Evolutionary conservation across 176 grass and related monocot genomes (phyloP), one percentile per base, ranked within the genome.

Genomic region (Elaeis guineensis): DNA sequence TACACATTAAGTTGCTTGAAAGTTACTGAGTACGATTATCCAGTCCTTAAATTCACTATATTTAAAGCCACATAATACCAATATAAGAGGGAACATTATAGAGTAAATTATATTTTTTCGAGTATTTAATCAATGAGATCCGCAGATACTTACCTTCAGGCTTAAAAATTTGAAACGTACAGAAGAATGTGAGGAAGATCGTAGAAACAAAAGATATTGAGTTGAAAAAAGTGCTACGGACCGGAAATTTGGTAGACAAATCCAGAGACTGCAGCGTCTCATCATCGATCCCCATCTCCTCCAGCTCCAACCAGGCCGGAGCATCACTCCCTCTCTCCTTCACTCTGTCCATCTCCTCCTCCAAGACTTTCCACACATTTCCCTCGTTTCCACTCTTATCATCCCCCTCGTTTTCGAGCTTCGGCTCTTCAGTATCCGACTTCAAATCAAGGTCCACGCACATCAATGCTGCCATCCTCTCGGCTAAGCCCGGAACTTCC

Each of bases 381-480:
- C 82, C 79, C 60, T 67, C 50, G 54, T 58, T 75, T 53, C 69
- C 71, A 52, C 7, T 55, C 4, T 62, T 52, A 17, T 54, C 50
- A 18, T 67, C 25, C n/a, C 54, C 44, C 48, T 55, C 19, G n/a
- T 71, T 67, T 26, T 78, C 61, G 16, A 65, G 66, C 69, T 74
- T 64, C 52, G 71, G 22, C 21, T 70, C 83, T 70, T 90, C 83
- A 6, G 21, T 54, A 51, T 82, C 75, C 1, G 50, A 49, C 52
- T 25, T 77, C 64, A 25, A 52, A 59, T 95, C 91, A 51, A 90
- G 69, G 73, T 90, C 91, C 3, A 96, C 86, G 53, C 83, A 96
- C 91, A 96, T 96, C 75, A 96, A 56, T 6, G 86, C 83, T 12
- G 83, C 71, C 80, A 96, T 96, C 59, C 91, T 81, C 72, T 96